Percentiles rank a stretch among this genome's conserved stretches.
phyloP scores from a whole-genome alignment of 164 flowering plant species.

The Euptelea pleiosperma region DNA sequence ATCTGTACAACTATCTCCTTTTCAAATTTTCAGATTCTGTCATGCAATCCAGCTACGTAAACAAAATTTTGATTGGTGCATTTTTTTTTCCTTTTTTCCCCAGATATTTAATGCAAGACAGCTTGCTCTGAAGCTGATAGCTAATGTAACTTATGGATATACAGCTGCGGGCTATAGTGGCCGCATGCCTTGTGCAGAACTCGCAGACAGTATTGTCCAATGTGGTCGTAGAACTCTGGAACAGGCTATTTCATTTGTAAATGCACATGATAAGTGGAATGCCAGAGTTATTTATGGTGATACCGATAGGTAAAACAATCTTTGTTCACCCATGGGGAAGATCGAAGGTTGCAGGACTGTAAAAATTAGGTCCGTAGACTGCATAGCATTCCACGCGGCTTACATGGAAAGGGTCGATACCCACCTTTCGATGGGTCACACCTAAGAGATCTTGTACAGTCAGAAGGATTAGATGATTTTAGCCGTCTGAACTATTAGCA shows the following conservation, averaged over 20 bases:
- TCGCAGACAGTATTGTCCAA: conserved; percentile 98
- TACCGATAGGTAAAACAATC: conserved; percentile 75
- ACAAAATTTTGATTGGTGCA: background rate
- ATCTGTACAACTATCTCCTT: background rate
- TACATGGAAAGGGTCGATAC: too few species aligned
- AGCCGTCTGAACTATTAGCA: too few species aligned
- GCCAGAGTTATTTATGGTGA: conserved; percentile 95
- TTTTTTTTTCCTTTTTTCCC: background rate
- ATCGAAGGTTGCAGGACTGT: background rate
- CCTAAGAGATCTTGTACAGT: background rate
- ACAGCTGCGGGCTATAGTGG: conserved; percentile 99
- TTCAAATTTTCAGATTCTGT: background rate
- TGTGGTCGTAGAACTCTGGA: conserved; percentile 96
- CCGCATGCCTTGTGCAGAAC: conserved; percentile 99
- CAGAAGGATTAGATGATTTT: background rate
- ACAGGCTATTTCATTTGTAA: conserved; percentile 81
- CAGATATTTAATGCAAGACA: conserved; percentile 96
- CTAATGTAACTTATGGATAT: conserved; percentile 97
- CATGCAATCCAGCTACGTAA: too few species aligned
- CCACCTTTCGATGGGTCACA: background rate
- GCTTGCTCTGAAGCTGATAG: conserved; percentile 92
- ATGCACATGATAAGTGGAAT: conserved; percentile 79
- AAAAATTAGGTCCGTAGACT: background rate
- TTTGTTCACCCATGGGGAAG: background rate
- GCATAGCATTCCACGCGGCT: background rate